Base-by-base conservation (phyloP, 2,329 filamentous ascomycete genomes). In the Fusarium subtropicale region DNA sequence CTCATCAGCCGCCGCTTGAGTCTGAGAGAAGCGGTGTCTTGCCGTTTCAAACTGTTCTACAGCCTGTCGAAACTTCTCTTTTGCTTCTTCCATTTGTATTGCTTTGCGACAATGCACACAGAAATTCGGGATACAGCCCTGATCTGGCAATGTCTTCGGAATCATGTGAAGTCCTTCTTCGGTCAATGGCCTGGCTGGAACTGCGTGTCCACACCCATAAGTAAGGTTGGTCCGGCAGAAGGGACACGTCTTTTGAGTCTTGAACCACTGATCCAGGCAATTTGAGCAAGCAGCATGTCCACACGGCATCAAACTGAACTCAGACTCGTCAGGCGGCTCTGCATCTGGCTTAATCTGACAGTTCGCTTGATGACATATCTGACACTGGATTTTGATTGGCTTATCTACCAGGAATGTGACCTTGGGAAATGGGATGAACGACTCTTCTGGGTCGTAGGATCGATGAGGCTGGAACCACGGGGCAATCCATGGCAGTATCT, bases 261-360 rank as follows among this genome's bases (percentile, higher is more conserved):
- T 26, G 8, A 79, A 46, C 77, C 79, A 80, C 3, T 20, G 36
- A 4, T 57, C 38, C 18, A 81, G 52, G 41, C 80, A 81, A 3
- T 11, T 18, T 7, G 61, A 45, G 51, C 79, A 78, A 6, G 67
- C 77, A 7, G 76, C 61, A 54, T 82, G 80, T 0, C 78, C 79
- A 39, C 80, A 81, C 1, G 80, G 77, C 26, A 81, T 61, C 2
- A 81, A 76, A 5, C 69, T 63, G 2, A 79, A 74, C 2, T 67
- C 69, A 12, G 57, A 64, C 33, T 74, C 57, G 22, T 56, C 57
- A 30, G 45, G 36, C 38, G 51, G 56, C 48, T 68, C 47, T 42
- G 46, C 20, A 20, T 67, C 68, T n/a, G 65, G 26, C n/a, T 55
- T 64, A 44, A 77, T 66, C 44, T 63, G 26, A 28, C 71, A 66